Percentiles rank a stretch among this genome's conserved stretches.
Evolutionary conservation across 495 filamentous ascomycete genomes (phyloP).

Genomic region (Parachaetomium inaequale): DNA sequence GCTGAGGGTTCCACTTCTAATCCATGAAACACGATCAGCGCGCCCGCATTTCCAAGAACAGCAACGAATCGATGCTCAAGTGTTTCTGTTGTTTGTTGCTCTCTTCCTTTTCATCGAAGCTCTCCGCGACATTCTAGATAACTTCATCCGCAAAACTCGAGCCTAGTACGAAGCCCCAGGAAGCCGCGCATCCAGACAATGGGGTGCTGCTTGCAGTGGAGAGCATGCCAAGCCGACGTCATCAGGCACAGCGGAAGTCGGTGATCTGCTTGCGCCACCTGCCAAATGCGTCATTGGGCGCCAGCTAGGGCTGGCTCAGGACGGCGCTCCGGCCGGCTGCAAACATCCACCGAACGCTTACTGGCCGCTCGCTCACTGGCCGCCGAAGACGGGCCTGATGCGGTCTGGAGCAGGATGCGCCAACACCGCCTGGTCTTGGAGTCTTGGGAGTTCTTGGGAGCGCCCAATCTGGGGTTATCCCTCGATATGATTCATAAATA

Average conservation of each 20-base stretch:
- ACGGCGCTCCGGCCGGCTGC: background rate
- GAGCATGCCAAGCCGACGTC: constrained; percentile 15
- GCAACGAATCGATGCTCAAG: background rate
- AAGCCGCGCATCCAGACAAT: too few species aligned
- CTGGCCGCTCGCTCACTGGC: background rate
- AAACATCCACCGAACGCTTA: background rate
- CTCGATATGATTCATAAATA: background rate
- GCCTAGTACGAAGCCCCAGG: too few species aligned
- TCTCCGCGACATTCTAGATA: too few species aligned
- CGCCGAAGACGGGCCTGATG: background rate
- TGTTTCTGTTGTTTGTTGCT: background rate
- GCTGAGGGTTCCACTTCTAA: background rate
- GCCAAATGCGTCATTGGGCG: constrained; percentile 18
- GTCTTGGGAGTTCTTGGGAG: constrained; percentile 1
- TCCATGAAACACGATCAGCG: background rate
- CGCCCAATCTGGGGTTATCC: background rate
- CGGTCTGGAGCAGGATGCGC: background rate
- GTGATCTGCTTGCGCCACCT: constrained; percentile 18
- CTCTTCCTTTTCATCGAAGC: too few species aligned
- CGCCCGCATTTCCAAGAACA: background rate
- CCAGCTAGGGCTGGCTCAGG: constrained; percentile 8
- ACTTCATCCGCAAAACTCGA: too few species aligned
- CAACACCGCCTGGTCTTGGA: constrained; percentile 3
- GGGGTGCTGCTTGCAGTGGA: background rate
- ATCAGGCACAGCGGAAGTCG: constrained; percentile 5